Base-by-base conservation (phyloP, 2,329 filamentous ascomycete genomes). In the Penicillium sp. region DNA sequence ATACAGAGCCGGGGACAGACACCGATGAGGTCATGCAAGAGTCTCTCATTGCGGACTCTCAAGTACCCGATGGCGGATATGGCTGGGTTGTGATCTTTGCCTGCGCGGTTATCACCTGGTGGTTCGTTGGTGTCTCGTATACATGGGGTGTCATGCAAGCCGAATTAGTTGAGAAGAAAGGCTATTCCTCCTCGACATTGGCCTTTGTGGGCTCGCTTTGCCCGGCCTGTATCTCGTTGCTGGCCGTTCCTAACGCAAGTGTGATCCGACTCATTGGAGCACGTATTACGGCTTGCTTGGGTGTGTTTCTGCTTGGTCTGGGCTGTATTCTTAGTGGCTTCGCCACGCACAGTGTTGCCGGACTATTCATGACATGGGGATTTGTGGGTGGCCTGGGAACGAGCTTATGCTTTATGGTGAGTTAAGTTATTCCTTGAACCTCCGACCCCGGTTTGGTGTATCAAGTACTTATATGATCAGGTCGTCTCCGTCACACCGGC, bases 111-210 rank as follows among this genome's bases (percentile, higher is more conserved):
- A 60, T 84, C 9, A 75, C 78, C 2, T 86, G 81, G 72, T 84
- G 80, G 81, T 75, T 79, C 45, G 76, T 81, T 42, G 83, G 83
- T 44, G 81, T 77, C 0, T 75, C 75, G 7, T 84, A 84, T 61
- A 77, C 76, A 55, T 87, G 84, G 83, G 84, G 84, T 20, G 76
- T 87, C 0, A 70, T 86, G 40, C 84, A 87, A 66, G 75, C 75
- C 3, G 82, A 78, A 0, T 74, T 87, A 1, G 77, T 84, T 3
- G 68, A 78, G 27, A 68, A 77, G 8, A 64, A 65, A 20, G 67
- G 84, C 1, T 75, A 75, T 0, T 74, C 75, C 0, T 73, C 82
- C 0, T 78, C 78, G 0, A 83, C 79, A 1, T 70, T 87, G 18
- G 79, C 82, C 2, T 87, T 85, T 55, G 79, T 86, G 2, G 84